phyloP scores from a whole-genome alignment of 2,329 filamentous ascomycete species.

The Ophiostoma fasciatum region DNA sequence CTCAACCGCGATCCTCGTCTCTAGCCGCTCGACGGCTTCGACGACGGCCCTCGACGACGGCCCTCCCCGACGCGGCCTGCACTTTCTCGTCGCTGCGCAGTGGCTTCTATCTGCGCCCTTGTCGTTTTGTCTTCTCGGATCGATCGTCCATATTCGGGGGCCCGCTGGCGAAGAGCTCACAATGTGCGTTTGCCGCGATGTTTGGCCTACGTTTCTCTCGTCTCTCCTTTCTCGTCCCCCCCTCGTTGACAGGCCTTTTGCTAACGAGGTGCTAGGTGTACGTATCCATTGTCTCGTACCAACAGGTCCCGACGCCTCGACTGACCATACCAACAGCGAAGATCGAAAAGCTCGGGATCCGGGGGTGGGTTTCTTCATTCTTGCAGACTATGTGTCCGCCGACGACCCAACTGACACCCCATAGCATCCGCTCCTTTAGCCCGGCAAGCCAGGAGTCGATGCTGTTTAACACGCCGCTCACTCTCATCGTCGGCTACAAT shows the following conservation, averaged over 20 bases:
- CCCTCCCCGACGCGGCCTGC: no score
- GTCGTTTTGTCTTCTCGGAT: no score
- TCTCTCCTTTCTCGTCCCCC: background rate
- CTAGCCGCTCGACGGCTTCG: background rate
- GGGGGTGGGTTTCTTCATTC: constrained; percentile 9
- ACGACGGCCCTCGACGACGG: no score
- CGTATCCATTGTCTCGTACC: background rate
- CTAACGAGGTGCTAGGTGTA: constrained; percentile 4
- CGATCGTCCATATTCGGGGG: no score
- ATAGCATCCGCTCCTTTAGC: constrained; percentile 61
- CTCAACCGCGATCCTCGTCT: background rate
- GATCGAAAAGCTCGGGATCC: constrained; percentile 15
- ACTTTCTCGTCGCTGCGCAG: no score
- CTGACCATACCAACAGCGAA: constrained; percentile 11
- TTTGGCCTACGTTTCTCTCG: background rate
- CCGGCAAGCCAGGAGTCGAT: constrained; percentile 61
- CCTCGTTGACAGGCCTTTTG: background rate
- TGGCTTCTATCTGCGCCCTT: no score
- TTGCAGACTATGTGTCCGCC: no score
- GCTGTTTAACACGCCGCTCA: constrained; percentile 78
- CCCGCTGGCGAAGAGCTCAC: no score
- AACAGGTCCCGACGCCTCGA: background rate
- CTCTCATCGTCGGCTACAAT: constrained; percentile 92
- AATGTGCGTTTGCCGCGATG: background rate
- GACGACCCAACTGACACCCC: constrained; percentile 1